Conservation (phyloP, 257 asterid species). For the Anisodus acutangulus region DNA sequence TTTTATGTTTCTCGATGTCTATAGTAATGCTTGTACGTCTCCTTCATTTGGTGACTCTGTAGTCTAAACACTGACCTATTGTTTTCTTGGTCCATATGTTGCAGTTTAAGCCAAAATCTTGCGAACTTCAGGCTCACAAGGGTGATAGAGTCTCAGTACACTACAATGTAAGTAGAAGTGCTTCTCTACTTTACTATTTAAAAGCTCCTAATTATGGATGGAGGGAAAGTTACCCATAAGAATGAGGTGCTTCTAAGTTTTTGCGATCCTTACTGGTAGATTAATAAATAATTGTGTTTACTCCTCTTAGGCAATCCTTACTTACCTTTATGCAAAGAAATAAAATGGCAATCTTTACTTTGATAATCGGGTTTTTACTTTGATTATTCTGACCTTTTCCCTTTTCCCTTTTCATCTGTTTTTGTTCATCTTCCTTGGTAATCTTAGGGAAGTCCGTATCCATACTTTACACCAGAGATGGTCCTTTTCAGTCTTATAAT, state of each 20-base stretch:
- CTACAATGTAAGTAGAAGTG: constrained; percentile 71
- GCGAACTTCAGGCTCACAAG: constrained; percentile 92
- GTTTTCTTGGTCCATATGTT: constrained; percentile 34
- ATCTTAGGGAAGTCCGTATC: background rate
- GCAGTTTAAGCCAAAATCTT: constrained; percentile 82
- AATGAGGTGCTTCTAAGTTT: background rate
- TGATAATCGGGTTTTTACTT: background rate
- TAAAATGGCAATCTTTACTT: background rate
- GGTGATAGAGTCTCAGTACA: constrained; percentile 88
- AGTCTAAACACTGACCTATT: constrained; percentile 28
- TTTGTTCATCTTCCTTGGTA: background rate
- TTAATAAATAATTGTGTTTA: background rate
- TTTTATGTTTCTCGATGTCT: background rate
- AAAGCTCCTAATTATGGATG: constrained; percentile 13
- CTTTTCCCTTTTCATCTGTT: background rate
- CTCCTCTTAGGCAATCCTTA: background rate
- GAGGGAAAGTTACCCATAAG: constrained; percentile 2
- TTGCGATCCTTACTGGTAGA: background rate
- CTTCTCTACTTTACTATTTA: constrained; percentile 21
- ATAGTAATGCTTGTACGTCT: background rate
- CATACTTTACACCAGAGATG: background rate
- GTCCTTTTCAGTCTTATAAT: background rate
- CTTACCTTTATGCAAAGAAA: background rate
- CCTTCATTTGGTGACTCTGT: background rate
- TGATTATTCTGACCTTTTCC: background rate